Evolutionary conservation across 2,329 filamentous ascomycete genomes (phyloP), one percentile per base, ranked within the genome.

Genomic region (Aspergillus ochraceus): DNA sequence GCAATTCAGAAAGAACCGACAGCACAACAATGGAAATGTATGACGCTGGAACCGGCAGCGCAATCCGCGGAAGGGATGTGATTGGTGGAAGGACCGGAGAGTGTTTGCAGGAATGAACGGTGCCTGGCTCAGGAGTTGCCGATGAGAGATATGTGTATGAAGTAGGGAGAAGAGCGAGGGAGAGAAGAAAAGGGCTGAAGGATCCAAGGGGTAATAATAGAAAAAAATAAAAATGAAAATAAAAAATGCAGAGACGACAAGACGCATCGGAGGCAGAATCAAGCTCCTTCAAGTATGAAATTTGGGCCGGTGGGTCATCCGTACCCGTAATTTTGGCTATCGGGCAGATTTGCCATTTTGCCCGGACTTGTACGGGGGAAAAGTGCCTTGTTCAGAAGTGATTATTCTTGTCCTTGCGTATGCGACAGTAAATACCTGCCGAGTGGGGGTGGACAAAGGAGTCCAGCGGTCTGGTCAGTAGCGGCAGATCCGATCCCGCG

Each of bases 401-500:
- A 17, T 36, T 17, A 36, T 36, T 17, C 11, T 17, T 6, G 24
- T 24, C 24, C 24, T 6, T 24, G 24, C 24, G 26, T 29, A 29
- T 29, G 26, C 26, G 6, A 29, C 26, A 29, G 26, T 36, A 36
- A 36, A 12, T 36, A 36, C 32, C 32, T 36, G 32, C 32, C 45
- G 19, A 46, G 45, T 22, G 45, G 45, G 45, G 19, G 59, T 32
- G 61, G 60, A 63, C 55, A 51, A 61, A 42, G 54, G 69, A 68
- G 62, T 71, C 71, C 71, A 61, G 54, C 61, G 59, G 66, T 63
- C 62, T 68, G 67, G 64, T 67, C 63, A 60, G 69, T 68, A 70
- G 68, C 68, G 63, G 66, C 61, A 64, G 63, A 65, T 67, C 61
- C 58, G 55, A 62, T 61, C 65, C 63, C 50, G 55, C 36, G 52